Conservation (phyloP, 108 stramenopile genomes). For the Schizochytrium sp. region DNA sequence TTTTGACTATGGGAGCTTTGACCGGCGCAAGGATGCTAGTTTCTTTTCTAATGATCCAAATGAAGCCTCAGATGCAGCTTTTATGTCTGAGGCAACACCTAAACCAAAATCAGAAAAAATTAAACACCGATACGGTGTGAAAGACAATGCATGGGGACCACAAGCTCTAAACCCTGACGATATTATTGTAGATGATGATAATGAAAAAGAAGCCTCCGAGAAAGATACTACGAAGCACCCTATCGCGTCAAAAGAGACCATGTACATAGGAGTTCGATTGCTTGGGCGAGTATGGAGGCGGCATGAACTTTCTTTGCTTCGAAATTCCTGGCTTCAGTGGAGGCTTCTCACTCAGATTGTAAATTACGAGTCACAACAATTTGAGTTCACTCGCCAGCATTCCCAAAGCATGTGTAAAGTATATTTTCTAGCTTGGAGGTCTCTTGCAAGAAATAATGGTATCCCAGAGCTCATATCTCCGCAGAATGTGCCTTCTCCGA, state of each 20-base stretch:
- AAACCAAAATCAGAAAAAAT: neutral
- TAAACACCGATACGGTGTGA: neutral
- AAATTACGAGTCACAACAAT: too few species aligned
- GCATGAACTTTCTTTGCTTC: too few species aligned
- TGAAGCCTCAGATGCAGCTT: neutral
- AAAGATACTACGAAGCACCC: neutral
- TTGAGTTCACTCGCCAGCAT: too few species aligned
- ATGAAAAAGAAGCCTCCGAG: neutral
- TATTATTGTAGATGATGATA: neutral
- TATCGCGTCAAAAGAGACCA: neutral
- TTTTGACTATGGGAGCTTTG: slow-evolving; percentile 12
- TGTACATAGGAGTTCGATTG: neutral
- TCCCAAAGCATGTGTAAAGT: too few species aligned
- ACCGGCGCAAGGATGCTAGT: neutral
- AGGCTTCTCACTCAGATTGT: too few species aligned
- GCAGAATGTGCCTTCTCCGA: too few species aligned
- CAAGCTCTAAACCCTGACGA: neutral
- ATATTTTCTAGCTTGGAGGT: too few species aligned
- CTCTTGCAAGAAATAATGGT: too few species aligned
- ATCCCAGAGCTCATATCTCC: too few species aligned
- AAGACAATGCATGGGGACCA: neutral
- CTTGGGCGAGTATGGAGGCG: too few species aligned
- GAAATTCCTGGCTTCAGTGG: too few species aligned
- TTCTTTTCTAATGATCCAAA: slow-evolving; percentile 41
- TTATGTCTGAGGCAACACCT: neutral